phyloP scores from a whole-genome alignment of 176 grass and related monocot species.

The Saccharum spontaneum region DNA sequence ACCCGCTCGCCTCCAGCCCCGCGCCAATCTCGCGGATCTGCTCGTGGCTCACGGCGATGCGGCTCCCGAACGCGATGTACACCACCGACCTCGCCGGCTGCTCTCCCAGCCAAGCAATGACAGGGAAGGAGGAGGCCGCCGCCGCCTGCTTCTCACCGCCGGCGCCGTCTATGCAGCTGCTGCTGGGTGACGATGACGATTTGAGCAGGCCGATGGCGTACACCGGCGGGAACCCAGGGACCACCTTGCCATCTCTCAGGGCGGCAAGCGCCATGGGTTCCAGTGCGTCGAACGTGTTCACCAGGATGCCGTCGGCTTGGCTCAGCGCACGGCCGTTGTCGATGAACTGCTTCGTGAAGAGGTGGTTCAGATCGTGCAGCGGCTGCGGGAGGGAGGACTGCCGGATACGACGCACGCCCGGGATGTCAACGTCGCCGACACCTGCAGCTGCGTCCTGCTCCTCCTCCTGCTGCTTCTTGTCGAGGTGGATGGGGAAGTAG shows the following conservation, averaged over 20 bases:
- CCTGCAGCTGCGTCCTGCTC: too few relatives aligned
- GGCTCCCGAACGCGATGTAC: conserved; percentile 58
- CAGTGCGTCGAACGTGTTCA: not conserved
- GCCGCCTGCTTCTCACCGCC: not conserved
- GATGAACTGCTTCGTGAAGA: conserved; percentile 60
- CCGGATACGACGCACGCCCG: conserved; percentile 13
- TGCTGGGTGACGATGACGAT: not conserved
- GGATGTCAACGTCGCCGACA: conserved; percentile 47
- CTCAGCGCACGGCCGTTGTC: conserved; percentile 15
- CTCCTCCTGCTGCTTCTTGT: not conserved
- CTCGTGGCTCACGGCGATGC: conserved; percentile 31
- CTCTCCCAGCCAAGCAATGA: not conserved
- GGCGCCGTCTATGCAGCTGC: too few relatives aligned
- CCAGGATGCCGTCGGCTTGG: not conserved
- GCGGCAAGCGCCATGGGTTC: not conserved
- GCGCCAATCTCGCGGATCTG: conserved; percentile 48
- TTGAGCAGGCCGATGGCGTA: not conserved
- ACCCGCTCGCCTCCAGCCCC: conserved; percentile 53
- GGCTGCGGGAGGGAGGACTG: conserved; percentile 4
- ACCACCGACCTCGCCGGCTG: not conserved
- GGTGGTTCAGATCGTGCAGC: conserved; percentile 36
- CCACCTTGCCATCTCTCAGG: not conserved
- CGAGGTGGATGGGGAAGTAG: conserved; percentile 39
- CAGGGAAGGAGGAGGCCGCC: not conserved
- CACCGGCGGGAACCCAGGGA: not conserved